These are phyloP conservation scores for Candida cerambycidarum DNA, from an alignment of 805 yeast genomes.

Conservation along the genomic window DNA sequence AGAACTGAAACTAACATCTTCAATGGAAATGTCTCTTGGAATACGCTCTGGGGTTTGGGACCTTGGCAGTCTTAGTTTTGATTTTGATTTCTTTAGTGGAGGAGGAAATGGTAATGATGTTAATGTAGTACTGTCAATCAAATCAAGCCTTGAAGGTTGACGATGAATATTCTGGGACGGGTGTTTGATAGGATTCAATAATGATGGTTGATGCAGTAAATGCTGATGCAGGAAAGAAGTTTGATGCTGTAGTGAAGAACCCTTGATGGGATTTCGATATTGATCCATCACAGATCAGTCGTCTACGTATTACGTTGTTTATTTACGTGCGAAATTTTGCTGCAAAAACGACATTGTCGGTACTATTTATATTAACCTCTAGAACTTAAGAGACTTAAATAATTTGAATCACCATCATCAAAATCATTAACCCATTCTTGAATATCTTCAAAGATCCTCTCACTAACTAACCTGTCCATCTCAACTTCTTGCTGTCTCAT, in stretches of 20 bases:
- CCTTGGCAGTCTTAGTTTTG: background rate
- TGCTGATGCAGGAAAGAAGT: too few species aligned
- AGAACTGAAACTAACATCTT: slow-evolving; percentile 15
- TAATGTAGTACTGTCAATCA: slow-evolving; percentile 46
- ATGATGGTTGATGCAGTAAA: background rate
- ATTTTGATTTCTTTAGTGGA: slow-evolving; percentile 28
- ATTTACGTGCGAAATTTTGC: slow-evolving; percentile 5
- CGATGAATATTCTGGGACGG: slow-evolving; percentile 14
- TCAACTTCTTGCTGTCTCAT: slow-evolving; percentile 60
- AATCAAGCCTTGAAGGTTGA: slow-evolving; percentile 45
- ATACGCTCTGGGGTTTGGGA: background rate
- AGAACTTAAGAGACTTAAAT: slow-evolving; percentile 7
- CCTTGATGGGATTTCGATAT: too few species aligned
- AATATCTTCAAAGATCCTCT: slow-evolving; percentile 60
- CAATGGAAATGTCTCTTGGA: slow-evolving; percentile 3
- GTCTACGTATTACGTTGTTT: slow-evolving; percentile 3
- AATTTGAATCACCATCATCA: slow-evolving; percentile 35
- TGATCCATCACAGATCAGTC: slow-evolving; percentile 2
- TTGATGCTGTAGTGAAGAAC: too few species aligned
- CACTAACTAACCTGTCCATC: slow-evolving; percentile 57
- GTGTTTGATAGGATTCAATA: background rate
- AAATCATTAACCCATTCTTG: slow-evolving; percentile 58
- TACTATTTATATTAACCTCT: background rate
- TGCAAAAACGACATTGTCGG: background rate
- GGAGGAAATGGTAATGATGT: slow-evolving; percentile 57